These are phyloP conservation scores for Helenozyma baotianmanensis DNA, from an alignment of 805 yeast species.

Conservation along the genomic window DNA sequence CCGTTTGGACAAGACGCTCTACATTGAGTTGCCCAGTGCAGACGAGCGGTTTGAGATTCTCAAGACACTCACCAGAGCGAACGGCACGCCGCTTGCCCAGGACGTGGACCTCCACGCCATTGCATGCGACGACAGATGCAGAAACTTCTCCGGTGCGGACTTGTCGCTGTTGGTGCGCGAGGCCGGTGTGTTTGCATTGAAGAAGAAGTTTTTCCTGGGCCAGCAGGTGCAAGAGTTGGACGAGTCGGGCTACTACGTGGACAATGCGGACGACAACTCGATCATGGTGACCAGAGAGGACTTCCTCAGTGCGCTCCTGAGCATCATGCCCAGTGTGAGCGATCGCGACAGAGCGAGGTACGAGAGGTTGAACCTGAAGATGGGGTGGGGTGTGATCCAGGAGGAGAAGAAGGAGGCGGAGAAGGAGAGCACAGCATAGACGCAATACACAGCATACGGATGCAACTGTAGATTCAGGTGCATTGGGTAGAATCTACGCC, in stretches of 20 bases:
- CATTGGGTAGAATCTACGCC: background rate
- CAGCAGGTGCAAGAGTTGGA: slow-evolving; percentile 37
- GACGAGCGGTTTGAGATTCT: slow-evolving; percentile 79
- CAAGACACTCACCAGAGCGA: slow-evolving; percentile 64
- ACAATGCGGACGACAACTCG: slow-evolving; percentile 24
- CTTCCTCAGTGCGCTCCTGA: slow-evolving; percentile 64
- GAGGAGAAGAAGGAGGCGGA: slow-evolving; percentile 24
- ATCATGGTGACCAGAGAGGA: slow-evolving; percentile 61
- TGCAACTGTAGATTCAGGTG: background rate
- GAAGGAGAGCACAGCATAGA: slow-evolving; percentile 1
- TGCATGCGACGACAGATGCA: slow-evolving; percentile 74
- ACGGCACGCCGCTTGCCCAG: slow-evolving; percentile 67
- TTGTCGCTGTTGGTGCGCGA: slow-evolving; percentile 87
- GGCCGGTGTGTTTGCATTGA: slow-evolving; percentile 86
- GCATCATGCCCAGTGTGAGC: slow-evolving; percentile 86
- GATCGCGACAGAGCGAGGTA: slow-evolving; percentile 78
- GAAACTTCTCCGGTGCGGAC: slow-evolving; percentile 95
- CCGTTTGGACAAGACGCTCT: slow-evolving; percentile 86
- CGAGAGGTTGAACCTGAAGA: slow-evolving; percentile 63
- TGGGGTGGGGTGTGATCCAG: slow-evolving; percentile 61
- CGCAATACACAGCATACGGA: slow-evolving; percentile 1
- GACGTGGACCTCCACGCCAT: slow-evolving; percentile 58
- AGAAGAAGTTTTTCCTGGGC: slow-evolving; percentile 58
- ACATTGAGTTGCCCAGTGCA: slow-evolving; percentile 80
- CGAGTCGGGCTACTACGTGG: slow-evolving; percentile 34